Conservation (phyloP, 331 rosid species). For the Malus hybrid region DNA sequence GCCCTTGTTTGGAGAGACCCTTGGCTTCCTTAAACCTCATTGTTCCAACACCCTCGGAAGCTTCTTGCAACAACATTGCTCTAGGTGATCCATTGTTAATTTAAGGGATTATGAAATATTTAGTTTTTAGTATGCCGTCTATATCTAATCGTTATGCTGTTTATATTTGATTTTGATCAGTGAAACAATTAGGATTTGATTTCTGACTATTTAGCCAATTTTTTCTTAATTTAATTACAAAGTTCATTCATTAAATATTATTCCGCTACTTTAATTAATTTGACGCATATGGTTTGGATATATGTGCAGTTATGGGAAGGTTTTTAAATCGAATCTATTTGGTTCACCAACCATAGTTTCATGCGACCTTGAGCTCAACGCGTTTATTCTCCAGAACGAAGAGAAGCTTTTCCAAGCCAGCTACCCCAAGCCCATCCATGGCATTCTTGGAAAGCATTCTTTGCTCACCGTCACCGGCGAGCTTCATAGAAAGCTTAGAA, state of each 20-base stretch:
- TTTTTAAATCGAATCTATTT: conserved; percentile 69
- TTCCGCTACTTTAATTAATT: not conserved
- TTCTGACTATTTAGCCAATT: too few relatives aligned
- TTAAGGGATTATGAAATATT: not conserved
- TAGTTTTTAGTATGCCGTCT: too few relatives aligned
- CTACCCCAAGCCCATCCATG: conserved; percentile 65
- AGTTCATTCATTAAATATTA: too few relatives aligned
- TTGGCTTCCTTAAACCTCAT: conserved; percentile 62
- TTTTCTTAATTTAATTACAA: too few relatives aligned
- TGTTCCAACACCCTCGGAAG: conserved; percentile 48
- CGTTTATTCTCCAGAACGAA: conserved; percentile 72
- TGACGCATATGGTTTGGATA: not conserved
- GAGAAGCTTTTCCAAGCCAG: conserved; percentile 53
- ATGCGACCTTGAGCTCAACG: conserved; percentile 62
- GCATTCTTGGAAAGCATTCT: conserved; percentile 52
- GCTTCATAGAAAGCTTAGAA: conserved; percentile 62
- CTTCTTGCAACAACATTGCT: conserved; percentile 52
- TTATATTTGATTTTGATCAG: too few relatives aligned
- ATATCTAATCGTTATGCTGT: too few relatives aligned
- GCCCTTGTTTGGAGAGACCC: conserved; percentile 60
- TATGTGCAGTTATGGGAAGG: conserved; percentile 60
- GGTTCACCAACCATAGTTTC: conserved; percentile 71
- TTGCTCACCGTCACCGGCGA: conserved; percentile 44
- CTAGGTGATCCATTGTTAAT: conserved; percentile 30
- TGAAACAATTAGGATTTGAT: too few relatives aligned